These are phyloP conservation scores for Hemileccinum impolitum DNA, from an alignment of 768 basidiomycete species.

Conservation along the genomic window DNA sequence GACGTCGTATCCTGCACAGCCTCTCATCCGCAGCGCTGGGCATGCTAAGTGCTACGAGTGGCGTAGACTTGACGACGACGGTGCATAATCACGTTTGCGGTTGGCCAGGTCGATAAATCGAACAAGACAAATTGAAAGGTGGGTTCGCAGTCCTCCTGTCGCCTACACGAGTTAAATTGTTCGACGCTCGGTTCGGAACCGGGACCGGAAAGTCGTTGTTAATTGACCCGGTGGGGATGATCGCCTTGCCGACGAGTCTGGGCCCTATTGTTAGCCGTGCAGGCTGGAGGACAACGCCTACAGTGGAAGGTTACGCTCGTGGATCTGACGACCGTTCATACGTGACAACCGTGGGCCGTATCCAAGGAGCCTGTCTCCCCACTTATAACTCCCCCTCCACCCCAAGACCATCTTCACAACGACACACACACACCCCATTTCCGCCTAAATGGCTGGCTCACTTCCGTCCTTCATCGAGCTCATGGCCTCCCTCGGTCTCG, in stretches of 20 bases:
- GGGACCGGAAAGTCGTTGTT: slow-evolving; percentile 20
- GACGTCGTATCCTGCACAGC: slow-evolving; percentile 12
- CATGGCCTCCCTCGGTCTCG: slow-evolving; percentile 78
- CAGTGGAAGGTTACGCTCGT: slow-evolving; percentile 22
- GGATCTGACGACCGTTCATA: slow-evolving; percentile 32
- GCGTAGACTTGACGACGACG: slow-evolving; percentile 13
- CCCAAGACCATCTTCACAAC: slow-evolving; percentile 19
- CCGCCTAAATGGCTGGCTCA: slow-evolving; percentile 51
- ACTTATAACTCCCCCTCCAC: slow-evolving; percentile 25
- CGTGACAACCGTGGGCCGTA: slow-evolving; percentile 38
- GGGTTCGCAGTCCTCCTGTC: background rate
- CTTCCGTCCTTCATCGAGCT: slow-evolving; percentile 87
- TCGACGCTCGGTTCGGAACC: slow-evolving; percentile 14
- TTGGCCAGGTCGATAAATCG: slow-evolving; percentile 10
- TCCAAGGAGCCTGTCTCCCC: slow-evolving; percentile 24
- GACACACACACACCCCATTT: slow-evolving; percentile 27
- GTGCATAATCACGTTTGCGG: slow-evolving; percentile 13
- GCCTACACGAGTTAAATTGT: background rate
- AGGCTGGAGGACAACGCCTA: slow-evolving; percentile 22
- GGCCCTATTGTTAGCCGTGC: slow-evolving; percentile 41
- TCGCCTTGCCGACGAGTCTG: slow-evolving; percentile 66
- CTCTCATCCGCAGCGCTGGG: background rate
- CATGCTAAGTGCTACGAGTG: no score
- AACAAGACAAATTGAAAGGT: background rate
- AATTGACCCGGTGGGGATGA: slow-evolving; percentile 15